Base-by-base conservation (phyloP, 176 grass and related monocot species). In the Aegilops bicornis region DNA sequence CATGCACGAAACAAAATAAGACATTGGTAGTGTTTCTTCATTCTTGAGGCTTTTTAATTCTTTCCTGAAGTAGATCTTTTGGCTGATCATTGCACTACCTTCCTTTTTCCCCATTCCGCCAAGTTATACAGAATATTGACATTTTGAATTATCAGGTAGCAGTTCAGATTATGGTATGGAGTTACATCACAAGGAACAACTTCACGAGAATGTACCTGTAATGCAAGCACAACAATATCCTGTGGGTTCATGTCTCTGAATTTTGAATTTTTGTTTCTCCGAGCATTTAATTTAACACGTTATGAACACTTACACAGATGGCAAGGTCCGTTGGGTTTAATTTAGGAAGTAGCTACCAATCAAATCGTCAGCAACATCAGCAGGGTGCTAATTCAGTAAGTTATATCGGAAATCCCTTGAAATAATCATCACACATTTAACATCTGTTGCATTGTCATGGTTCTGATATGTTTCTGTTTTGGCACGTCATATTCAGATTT, bases 131-230 rank as follows among this genome's bases (percentile, higher is more conserved):
- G 25, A 45, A 17, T 73, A 40, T 83, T 83, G 45, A 82, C 68
- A 37, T 67, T 65, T 89, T 39, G 9, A 77, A 58, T 76, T 72
- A 70, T 81, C 85, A 96, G 97, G 97, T 85, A 87, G 87, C 84
- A 88, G 79, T 59, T 85, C 94, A 71, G 94, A 99, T 83, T 96
- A 92, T 91, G 87, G 83, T 50, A 88, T 94, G 86, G 97, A 99
- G 87, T 85, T 99, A 83, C 87, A 94, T 94, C 97, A 96, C 79
- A 99, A 91, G 78, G 97, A 96, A 80, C 97, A 98, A 81, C 92
- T 93, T 87, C 92, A 96, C 62, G 97, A 99, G 3, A 99, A 94
- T 88, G 71, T 96, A 62, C 79, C 94, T 33, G 87, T 85, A 79
- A 94, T 99, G 89, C 97, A 96, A 88, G 77, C 79, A 39, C 92